Evolutionary conservation across 768 basidiomycete genomes (phyloP), one percentile per base, ranked within the genome.

Genomic region (Amanita rubescens): DNA sequence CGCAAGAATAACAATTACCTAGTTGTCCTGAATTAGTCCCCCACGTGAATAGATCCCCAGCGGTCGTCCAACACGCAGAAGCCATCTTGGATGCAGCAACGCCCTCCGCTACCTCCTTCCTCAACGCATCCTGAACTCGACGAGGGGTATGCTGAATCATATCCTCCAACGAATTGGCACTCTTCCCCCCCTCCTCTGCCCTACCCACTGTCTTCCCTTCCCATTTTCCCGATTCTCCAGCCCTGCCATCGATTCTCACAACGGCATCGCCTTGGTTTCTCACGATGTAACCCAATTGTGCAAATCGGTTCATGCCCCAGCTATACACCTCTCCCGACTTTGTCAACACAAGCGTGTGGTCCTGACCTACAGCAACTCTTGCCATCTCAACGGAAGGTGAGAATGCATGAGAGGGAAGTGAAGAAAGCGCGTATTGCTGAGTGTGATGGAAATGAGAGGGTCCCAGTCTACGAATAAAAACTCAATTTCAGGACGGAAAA

Each of bases 21-120:
- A 98, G 75, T 65, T 99, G 96, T 0, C 96, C 96, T 38, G 76
- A 78, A 66, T 97, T 96, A 22, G 86, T 90, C 0, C 96, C 96
- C 94, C 94, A 98, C 0, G 91, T 92, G 65, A 78, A 94, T 1
- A 92, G 78, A 39, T 81, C 70, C 9, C 65, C 67, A 3, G 5
- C 22, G 3, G 71, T 70, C 0, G 92, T 94, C 90, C 91, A 96
- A 67, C 92, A 94, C 5, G 84, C 92, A 12, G 90, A 93, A 14
- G 92, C 86, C 19, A 79, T 82, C 63, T 90, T 87, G 59, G 87
- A 90, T 0, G 94, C 93, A 0, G 94, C 88, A 7, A 96, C 77
- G 25, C 95, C 96, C 25, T 70, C 69, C 3, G 95, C 84, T 25
- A 74, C 57, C 60, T 94, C 89, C 67, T 86, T 90, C 75, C 82